phyloP scores from a whole-genome alignment of 352 stramenopile species.

The Globisporangium nodosum region DNA sequence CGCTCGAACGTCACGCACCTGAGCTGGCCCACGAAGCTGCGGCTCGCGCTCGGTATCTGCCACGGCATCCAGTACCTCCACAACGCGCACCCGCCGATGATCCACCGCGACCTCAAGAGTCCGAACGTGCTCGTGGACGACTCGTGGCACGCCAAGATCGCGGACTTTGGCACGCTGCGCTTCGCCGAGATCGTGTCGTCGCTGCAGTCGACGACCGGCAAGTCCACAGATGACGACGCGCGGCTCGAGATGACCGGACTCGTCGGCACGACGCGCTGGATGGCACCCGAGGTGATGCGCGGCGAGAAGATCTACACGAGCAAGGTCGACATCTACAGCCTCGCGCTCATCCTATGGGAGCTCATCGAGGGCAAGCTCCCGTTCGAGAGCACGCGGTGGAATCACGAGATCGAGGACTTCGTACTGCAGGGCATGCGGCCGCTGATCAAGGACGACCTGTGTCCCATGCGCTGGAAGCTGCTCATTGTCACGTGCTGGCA shows the following conservation, averaged over 20 bases:
- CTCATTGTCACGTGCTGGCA: conserved; percentile 83
- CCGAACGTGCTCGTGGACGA: conserved; percentile 88
- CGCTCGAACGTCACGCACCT: conserved; percentile 60
- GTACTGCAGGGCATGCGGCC: conserved; percentile 68
- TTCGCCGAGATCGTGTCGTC: conserved; percentile 85
- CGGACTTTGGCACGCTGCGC: conserved; percentile 84
- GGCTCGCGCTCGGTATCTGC: conserved; percentile 70
- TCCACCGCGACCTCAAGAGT: conserved; percentile 89
- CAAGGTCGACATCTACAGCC: conserved; percentile 88
- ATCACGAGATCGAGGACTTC: conserved; percentile 82
- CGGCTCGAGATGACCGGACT: conserved; percentile 74
- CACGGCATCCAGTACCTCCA: conserved; percentile 90
- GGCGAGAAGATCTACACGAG: conserved; percentile 82
- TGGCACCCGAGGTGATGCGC: conserved; percentile 88
- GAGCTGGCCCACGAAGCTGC: conserved; percentile 77
- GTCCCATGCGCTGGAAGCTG: conserved; percentile 71
- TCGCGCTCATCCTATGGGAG: conserved; percentile 86
- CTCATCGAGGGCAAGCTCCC: conserved; percentile 80
- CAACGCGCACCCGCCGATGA: conserved; percentile 85
- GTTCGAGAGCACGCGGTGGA: conserved; percentile 80
- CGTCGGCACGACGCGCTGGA: conserved; percentile 85
- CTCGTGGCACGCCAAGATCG: conserved; percentile 89
- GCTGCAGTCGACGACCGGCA: conserved; percentile 37
- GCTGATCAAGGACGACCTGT: conserved; percentile 58
- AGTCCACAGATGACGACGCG: conserved; percentile 17